Evolutionary conservation across 108 stramenopile genomes (phyloP).

Genomic region (Nitzschia sp.): DNA sequence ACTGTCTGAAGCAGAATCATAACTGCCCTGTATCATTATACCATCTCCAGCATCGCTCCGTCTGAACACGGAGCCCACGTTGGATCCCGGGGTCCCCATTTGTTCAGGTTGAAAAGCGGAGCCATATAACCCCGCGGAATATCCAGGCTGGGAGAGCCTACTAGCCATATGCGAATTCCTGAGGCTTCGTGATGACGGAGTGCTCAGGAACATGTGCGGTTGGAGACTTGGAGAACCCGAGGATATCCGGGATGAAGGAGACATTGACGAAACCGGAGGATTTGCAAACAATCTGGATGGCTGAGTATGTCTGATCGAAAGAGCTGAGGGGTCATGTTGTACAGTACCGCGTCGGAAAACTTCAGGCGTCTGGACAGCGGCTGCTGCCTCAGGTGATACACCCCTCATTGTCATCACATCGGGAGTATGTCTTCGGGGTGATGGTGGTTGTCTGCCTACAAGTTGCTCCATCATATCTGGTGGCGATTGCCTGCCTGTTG

Average conservation of each 20-base stretch:
- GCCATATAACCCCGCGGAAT: background rate
- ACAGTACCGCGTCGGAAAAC: background rate
- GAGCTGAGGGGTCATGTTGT: background rate
- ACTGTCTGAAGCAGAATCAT: conserved; percentile 28
- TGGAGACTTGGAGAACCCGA: background rate
- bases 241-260: too few relatives aligned
- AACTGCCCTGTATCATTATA: background rate
- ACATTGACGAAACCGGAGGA: background rate
- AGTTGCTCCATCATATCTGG: conserved; percentile 9
- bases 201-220: background rate
- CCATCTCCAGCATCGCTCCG: too few relatives aligned
- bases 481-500: background rate
- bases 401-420: background rate
- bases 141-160: background rate
- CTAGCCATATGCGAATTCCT: too few relatives aligned
- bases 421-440: conserved; percentile 6
- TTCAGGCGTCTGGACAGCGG: background rate
- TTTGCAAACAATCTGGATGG: background rate
- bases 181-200: background rate
- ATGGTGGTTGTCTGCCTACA: background rate
- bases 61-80: background rate
- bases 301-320: background rate
- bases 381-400: too few relatives aligned
- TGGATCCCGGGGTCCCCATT: conserved; percentile 1
- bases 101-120: background rate